Evolutionary conservation across 1,139 yeast species (phyloP), one percentile per base, ranked within the genome.

Genomic region (Yamadazyma dendronema): DNA sequence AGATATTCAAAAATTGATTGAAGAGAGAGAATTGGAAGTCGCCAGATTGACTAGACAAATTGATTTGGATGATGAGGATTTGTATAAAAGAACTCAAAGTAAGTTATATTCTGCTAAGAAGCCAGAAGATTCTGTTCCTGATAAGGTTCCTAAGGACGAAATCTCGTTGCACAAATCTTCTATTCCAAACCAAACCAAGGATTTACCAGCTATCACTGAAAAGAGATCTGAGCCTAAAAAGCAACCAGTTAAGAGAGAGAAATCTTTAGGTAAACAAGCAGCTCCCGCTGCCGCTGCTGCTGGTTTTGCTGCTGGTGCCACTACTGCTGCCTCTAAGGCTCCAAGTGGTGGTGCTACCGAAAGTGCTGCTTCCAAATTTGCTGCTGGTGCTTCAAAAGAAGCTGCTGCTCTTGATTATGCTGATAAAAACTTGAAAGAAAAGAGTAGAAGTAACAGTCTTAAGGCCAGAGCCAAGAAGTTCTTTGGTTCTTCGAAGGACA

Each of bases 1-100:
- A 28, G 63, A 59, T 32, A 53, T 65, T 37, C 64, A 65, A 43
- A 53, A 57, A 36, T 56, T 65, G 42, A 66, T 65, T 42, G 65
- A 61, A 39, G 61, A 56, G 14, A 53, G 72, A 39, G 71, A 67
- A 43, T 46, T 57, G 32, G 70, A 66, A 46, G 67, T 64, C 28
- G 56, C 65, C 7, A 53, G 50, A 34, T 64, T 64, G 42, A 48
- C 67, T 17, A 57, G 57, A 40, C 65, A 62, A 47, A 62, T 64
- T 38, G 66, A 62, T 42, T 53, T 53, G 33, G 68, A 62, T 40
- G 67, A 61, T 38, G 44, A 48, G 24, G 65, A 59, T 28, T 52
- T 56, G 36, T 43, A 42, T 30, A 39, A 39, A 27, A 36, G 34
- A 32, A 45, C 52, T 8, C 43, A 41, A 31, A 40, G 48, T 33